These are phyloP conservation scores for Saccharomycopsis oosterbeekiorum DNA, from an alignment of 805 yeast species.

Conservation along the genomic window DNA sequence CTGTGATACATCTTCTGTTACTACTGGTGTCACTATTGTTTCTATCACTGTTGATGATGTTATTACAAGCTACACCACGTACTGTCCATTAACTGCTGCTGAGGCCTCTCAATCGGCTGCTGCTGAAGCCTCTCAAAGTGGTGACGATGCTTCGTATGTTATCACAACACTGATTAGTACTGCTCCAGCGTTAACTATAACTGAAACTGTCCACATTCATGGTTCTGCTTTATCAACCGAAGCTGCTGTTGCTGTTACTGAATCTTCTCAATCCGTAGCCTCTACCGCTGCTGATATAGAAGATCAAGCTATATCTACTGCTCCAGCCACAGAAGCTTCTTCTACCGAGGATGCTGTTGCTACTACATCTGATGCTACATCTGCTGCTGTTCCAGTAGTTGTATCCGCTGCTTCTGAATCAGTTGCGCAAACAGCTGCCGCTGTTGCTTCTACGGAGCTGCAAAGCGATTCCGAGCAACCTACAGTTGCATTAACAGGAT, in stretches of 20 bases:
- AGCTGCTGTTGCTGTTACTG: conserved; percentile 12
- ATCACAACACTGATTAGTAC: background rate
- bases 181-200: conserved; percentile 3
- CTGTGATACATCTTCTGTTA: conserved; percentile 19
- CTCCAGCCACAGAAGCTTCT: conserved; percentile 18
- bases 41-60: conserved; percentile 20
- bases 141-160: conserved; percentile 2
- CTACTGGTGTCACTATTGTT: conserved; percentile 23
- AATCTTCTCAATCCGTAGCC: conserved; percentile 9
- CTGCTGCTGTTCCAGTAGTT: background rate
- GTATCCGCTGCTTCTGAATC: background rate
- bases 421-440: background rate
- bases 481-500: background rate
- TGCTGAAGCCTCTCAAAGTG: conserved; percentile 4
- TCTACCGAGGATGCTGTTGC: conserved; percentile 22
- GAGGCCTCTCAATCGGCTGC: conserved; percentile 2
- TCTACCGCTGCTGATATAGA: conserved; percentile 17
- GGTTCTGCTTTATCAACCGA: conserved; percentile 9
- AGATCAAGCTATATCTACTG: conserved; percentile 1
- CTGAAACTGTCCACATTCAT: background rate
- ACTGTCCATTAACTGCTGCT: conserved; percentile 22
- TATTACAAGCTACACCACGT: conserved; percentile 22
- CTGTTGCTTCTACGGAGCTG: background rate
- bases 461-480: background rate
- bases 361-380: conserved; percentile 16